These are phyloP conservation scores for Fusarium euwallaceae DNA, from an alignment of 2,329 filamentous ascomycete species.

Conservation along the genomic window DNA sequence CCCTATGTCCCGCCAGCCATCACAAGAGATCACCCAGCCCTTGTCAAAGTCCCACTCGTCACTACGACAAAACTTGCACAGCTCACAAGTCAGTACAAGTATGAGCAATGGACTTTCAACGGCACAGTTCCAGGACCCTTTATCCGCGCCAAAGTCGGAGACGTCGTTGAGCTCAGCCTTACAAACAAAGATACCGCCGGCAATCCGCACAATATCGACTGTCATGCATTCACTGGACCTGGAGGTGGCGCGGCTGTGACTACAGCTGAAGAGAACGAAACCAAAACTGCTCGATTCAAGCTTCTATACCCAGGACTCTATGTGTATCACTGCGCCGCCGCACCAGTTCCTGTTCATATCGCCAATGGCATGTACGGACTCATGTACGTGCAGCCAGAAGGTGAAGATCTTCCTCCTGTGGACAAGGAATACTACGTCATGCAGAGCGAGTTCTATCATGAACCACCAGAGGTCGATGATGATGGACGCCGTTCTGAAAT, in stretches of 20 bases:
- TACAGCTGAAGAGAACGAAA: constrained; percentile 28
- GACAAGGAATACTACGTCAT: constrained; percentile 33
- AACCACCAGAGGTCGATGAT: constrained; percentile 26
- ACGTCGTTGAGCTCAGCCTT: constrained; percentile 22
- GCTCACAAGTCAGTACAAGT: constrained; percentile 28
- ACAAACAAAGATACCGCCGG: constrained; percentile 19
- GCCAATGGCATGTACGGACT: constrained; percentile 22
- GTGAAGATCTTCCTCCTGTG: constrained; percentile 11
- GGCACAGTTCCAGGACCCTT: constrained; percentile 29
- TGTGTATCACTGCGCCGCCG: constrained; percentile 17
- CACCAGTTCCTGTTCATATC: constrained; percentile 13
- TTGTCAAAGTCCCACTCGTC: background rate
- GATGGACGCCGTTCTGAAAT: constrained; percentile 20
- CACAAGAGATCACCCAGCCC: background rate
- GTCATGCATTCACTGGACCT: constrained; percentile 26
- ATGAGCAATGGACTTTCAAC: constrained; percentile 32
- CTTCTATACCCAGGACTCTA: constrained; percentile 29
- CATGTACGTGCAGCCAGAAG: constrained; percentile 28
- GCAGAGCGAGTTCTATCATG: constrained; percentile 35
- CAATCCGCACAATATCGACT: constrained; percentile 30
- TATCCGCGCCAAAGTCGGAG: constrained; percentile 23
- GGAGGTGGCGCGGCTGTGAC: constrained; percentile 30
- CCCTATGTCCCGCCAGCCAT: background rate
- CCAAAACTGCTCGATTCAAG: constrained; percentile 26
- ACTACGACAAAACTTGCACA: constrained; percentile 25